Evolutionary conservation across 2,329 filamentous ascomycete species (phyloP).

Genomic region (Cladosporium sp.): DNA sequence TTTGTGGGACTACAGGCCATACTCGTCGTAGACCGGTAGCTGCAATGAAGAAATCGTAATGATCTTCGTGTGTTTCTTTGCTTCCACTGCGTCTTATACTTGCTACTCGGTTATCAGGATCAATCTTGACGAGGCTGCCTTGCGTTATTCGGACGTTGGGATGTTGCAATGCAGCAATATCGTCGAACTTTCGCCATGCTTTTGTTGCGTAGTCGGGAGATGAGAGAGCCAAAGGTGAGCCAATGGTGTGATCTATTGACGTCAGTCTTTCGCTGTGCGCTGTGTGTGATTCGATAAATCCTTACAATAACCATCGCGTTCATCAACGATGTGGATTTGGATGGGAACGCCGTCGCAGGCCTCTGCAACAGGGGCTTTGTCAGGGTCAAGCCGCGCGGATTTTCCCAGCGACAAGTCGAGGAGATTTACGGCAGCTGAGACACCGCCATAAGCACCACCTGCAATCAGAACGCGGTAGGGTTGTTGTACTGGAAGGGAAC

Average conservation of each 20-base stretch:
- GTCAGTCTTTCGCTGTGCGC: constrained; percentile 19
- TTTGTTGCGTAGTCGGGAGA: constrained; percentile 60
- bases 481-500: neutral
- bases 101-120: constrained; percentile 58
- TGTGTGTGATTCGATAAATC: neutral
- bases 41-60: constrained; percentile 73
- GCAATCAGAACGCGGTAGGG: constrained; percentile 54
- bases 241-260: constrained; percentile 67
- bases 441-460: constrained; percentile 69
- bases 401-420: constrained; percentile 60
- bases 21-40: constrained; percentile 65
- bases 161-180: constrained; percentile 62
- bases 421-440: constrained; percentile 63
- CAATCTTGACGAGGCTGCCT: constrained; percentile 59
- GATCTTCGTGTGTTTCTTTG: constrained; percentile 24
- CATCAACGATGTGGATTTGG: constrained; percentile 71
- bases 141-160: constrained; percentile 62
- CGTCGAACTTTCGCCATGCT: constrained; percentile 65
- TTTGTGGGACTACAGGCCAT: constrained; percentile 70
- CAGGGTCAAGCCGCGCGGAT: constrained; percentile 42
- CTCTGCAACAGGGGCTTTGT: constrained; percentile 24
- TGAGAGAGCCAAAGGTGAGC: constrained; percentile 67
- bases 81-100: constrained; percentile 42
- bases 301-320: constrained; percentile 77
- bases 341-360: constrained; percentile 38